Evolutionary conservation across 2,329 filamentous ascomycete species (phyloP).

Genomic region (Dactylellina sp.): DNA sequence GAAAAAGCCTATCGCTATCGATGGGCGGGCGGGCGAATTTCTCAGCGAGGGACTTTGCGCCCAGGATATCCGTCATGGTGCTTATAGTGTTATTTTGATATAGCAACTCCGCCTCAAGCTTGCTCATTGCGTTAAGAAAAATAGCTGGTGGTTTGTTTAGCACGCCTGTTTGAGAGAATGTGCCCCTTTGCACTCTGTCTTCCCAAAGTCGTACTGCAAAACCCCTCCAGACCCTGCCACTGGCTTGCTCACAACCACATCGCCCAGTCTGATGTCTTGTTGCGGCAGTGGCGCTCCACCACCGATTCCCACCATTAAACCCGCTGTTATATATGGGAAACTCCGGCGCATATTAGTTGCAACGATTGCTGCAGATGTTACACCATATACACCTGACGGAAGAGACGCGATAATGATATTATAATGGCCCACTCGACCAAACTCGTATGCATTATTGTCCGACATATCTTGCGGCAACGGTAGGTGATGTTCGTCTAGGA

Average conservation of each 20-base stretch:
- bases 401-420: constrained; percentile 33
- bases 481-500: constrained; percentile 13
- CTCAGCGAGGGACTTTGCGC: not conserved
- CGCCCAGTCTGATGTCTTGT: constrained; percentile 21
- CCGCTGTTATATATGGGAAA: constrained; percentile 16
- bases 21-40: constrained; percentile 6
- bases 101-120: not conserved
- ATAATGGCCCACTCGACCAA: constrained; percentile 12
- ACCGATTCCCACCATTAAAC: constrained; percentile 30
- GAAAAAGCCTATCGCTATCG: constrained; percentile 25
- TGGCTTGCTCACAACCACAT: constrained; percentile 22
- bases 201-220: constrained; percentile 13
- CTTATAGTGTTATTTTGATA: not conserved
- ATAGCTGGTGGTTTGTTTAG: constrained; percentile 20
- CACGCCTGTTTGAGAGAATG: constrained; percentile 4
- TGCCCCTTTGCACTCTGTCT: constrained; percentile 2
- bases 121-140: constrained; percentile 2
- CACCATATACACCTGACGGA: constrained; percentile 17
- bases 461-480: constrained; percentile 3
- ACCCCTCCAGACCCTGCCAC: constrained; percentile 20
- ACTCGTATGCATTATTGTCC: constrained; percentile 24
- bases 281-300: constrained; percentile 14
- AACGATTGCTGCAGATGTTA: constrained; percentile 16
- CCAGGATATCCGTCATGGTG: not conserved
- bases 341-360: constrained; percentile 12